Evolutionary conservation across 179 eudicot species (phyloP).

Genomic region (Amaranthus tricolor): DNA sequence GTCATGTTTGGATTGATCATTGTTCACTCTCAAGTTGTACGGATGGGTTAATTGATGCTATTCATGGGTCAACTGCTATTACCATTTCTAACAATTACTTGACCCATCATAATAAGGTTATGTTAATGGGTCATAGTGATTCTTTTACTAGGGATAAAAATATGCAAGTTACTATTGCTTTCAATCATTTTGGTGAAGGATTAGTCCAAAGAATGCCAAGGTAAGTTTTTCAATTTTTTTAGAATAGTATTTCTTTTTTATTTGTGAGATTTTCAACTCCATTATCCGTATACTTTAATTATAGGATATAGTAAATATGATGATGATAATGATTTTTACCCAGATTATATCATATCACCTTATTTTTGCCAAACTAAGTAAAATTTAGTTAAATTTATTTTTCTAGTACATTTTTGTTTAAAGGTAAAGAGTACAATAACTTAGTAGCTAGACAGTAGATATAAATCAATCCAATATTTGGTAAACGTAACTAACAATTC

Average conservation of each 20-base stretch:
- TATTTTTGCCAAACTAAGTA: no score
- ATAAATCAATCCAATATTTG: no score
- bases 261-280: not conserved
- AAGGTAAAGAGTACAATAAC: no score
- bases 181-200: slow-evolving; percentile 72
- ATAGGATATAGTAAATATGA: no score
- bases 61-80: slow-evolving; percentile 45
- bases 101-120: slow-evolving; percentile 62
- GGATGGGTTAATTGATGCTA: slow-evolving; percentile 56
- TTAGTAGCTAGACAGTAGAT: no score
- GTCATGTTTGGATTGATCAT: slow-evolving; percentile 59
- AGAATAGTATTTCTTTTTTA: not conserved
- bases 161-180: slow-evolving; percentile 67
- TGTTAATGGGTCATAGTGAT: slow-evolving; percentile 62
- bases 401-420: no score
- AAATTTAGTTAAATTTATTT: no score
- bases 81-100: slow-evolving; percentile 63
- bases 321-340: no score
- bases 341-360: no score
- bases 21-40: slow-evolving; percentile 43
- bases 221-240: slow-evolving; percentile 3
- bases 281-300: no score
- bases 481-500: no score
- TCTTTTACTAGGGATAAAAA: slow-evolving; percentile 35
- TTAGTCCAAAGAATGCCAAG: slow-evolving; percentile 70